Conservation (phyloP, 345 rosid genomes). For the Arabidopsis arenosa region DNA sequence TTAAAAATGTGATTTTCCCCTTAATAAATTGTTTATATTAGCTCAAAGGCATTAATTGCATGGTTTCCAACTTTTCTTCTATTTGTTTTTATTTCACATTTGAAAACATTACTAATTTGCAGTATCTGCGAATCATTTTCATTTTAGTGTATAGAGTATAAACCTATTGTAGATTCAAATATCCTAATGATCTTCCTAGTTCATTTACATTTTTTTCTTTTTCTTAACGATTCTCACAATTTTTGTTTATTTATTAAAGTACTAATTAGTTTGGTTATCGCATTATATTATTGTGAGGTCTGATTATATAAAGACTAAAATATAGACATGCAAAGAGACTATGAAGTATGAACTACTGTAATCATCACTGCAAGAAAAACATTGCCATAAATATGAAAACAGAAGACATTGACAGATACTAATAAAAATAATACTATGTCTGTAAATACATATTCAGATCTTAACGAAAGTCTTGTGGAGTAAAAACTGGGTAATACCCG, state of each 20-base stretch:
- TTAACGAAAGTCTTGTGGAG: conserved; percentile 33
- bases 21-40: conserved; percentile 34
- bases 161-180: background rate
- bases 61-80: background rate
- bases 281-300: conserved; percentile 25
- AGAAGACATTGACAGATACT: conserved; percentile 21
- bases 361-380: conserved; percentile 27
- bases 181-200: conserved; percentile 1
- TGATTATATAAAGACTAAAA: conserved; percentile 1
- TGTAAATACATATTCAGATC: conserved; percentile 17
- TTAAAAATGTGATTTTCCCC: too few species aligned
- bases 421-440: background rate
- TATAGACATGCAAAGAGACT: conserved; percentile 37
- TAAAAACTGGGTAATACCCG: conserved; percentile 30
- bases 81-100: background rate
- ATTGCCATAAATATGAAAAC: conserved; percentile 43
- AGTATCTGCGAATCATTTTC: background rate
- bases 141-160: background rate
- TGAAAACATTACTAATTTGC: background rate
- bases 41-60: conserved; percentile 27
- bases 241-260: background rate
- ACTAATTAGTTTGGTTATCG: background rate
- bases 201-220: background rate
- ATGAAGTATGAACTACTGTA: conserved; percentile 16
- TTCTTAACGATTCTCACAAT: background rate